Evolutionary conservation across 2,329 filamentous ascomycete genomes (phyloP).

Genomic region (Penicillium sp.): DNA sequence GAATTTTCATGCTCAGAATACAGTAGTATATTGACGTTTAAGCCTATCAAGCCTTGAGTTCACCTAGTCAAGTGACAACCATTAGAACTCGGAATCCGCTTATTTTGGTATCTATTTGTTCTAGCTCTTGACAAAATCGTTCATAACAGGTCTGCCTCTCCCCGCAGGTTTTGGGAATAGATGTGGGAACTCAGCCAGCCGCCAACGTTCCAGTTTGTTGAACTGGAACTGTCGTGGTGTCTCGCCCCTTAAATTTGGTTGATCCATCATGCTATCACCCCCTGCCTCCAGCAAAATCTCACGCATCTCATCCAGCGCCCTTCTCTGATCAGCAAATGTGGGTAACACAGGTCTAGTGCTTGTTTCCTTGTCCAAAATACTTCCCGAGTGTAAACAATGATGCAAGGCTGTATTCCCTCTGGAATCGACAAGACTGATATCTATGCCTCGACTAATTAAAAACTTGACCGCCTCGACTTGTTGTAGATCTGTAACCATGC

Average conservation of each 20-base stretch:
- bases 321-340: background rate
- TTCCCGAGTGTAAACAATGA: background rate
- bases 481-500: background rate
- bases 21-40: too few relatives aligned
- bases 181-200: background rate
- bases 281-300: background rate
- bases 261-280: slow-evolving; percentile 1
- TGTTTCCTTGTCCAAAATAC: background rate
- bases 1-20: too few relatives aligned
- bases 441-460: background rate
- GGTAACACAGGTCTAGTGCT: background rate
- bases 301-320: background rate
- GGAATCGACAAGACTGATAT: background rate
- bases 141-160: background rate
- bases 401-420: slow-evolving; percentile 1
- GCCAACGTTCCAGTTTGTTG: background rate
- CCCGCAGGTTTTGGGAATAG: background rate
- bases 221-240: background rate
- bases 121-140: background rate
- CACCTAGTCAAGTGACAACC: too few relatives aligned
- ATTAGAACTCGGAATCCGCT: too few relatives aligned
- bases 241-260: background rate
- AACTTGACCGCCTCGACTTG: background rate
- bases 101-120: background rate
- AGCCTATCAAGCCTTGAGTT: too few relatives aligned